Conservation (phyloP, 2,329 filamentous ascomycete species). For the Cryphonectria radicalis region DNA sequence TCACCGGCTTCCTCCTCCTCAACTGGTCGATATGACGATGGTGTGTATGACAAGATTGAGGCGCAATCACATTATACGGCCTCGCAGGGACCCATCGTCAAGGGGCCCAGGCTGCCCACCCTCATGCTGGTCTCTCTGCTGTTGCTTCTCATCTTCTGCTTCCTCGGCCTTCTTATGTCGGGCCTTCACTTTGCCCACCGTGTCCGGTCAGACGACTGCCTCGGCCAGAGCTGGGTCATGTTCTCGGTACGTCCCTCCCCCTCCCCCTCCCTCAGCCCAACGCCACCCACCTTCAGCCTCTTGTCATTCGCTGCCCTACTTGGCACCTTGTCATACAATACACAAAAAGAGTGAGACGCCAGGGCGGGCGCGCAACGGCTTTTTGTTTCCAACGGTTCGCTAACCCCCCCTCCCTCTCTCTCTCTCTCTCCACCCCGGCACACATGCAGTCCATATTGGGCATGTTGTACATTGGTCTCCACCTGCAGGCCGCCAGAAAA, state of each 20-base stretch:
- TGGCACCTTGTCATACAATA: background rate
- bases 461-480: slow-evolving; percentile 38
- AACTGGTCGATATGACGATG: slow-evolving; percentile 20
- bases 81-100: slow-evolving; percentile 2
- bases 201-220: slow-evolving; percentile 19
- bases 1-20: slow-evolving; percentile 20
- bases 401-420: slow-evolving; percentile 8
- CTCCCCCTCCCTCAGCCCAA: background rate
- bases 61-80: slow-evolving; percentile 17
- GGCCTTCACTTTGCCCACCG: slow-evolving; percentile 25
- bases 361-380: background rate
- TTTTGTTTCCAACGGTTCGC: background rate
- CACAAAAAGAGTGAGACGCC: no score
- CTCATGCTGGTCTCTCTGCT: slow-evolving; percentile 18
- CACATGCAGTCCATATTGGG: slow-evolving; percentile 36
- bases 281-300: background rate
- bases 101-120: slow-evolving; percentile 14
- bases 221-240: slow-evolving; percentile 30
- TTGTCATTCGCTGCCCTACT: background rate
- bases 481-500: slow-evolving; percentile 36
- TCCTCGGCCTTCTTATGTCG: slow-evolving; percentile 25
- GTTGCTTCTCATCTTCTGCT: slow-evolving; percentile 26
- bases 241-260: slow-evolving; percentile 22
- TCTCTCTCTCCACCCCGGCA: no score
- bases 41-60: slow-evolving; percentile 24